These are phyloP conservation scores for Mucor velutinosus DNA, from an alignment of 371 early-diverging fungal genomes.

Conservation along the genomic window DNA sequence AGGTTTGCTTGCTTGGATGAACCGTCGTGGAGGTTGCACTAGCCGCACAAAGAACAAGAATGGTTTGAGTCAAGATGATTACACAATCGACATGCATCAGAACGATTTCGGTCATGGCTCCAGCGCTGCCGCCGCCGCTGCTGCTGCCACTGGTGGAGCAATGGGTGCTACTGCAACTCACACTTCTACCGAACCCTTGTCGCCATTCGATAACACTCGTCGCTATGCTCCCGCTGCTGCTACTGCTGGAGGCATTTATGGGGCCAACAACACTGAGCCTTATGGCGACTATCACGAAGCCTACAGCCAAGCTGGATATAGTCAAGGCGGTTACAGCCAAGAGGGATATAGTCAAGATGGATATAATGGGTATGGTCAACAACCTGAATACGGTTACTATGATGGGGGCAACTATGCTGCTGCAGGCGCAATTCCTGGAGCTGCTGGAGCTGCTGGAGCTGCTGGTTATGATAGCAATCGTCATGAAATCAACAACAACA, in stretches of 20 bases:
- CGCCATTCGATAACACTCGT: conserved; percentile 26
- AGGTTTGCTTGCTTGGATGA: conserved; percentile 24
- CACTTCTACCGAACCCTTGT: conserved; percentile 13
- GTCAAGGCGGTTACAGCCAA: conserved; percentile 15
- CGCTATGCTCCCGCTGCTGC: conserved; percentile 17
- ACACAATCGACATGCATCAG: conserved; percentile 30
- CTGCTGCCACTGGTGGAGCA: conserved; percentile 2
- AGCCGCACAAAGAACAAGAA: conserved; percentile 21
- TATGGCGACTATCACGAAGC: conserved; percentile 20
- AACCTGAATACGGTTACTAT: conserved; percentile 20
- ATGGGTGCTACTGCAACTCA: conserved; percentile 4
- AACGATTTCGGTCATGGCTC: conserved; percentile 20
- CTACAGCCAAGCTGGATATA: conserved; percentile 24
- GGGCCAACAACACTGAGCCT: conserved; percentile 1
- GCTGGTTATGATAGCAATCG: conserved; percentile 22
- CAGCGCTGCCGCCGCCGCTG: conserved; percentile 1
- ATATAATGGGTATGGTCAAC: conserved; percentile 6
- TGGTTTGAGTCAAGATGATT: conserved; percentile 15
- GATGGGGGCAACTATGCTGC: not conserved
- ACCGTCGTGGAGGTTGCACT: conserved; percentile 35
- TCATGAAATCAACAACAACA: conserved; percentile 6
- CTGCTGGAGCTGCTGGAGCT: not conserved
- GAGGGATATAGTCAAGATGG: conserved; percentile 3
- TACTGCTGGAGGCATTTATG: not conserved
- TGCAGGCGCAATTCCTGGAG: not conserved